Base-by-base conservation (phyloP, 257 asterid species). In the Primulina eburnea region DNA sequence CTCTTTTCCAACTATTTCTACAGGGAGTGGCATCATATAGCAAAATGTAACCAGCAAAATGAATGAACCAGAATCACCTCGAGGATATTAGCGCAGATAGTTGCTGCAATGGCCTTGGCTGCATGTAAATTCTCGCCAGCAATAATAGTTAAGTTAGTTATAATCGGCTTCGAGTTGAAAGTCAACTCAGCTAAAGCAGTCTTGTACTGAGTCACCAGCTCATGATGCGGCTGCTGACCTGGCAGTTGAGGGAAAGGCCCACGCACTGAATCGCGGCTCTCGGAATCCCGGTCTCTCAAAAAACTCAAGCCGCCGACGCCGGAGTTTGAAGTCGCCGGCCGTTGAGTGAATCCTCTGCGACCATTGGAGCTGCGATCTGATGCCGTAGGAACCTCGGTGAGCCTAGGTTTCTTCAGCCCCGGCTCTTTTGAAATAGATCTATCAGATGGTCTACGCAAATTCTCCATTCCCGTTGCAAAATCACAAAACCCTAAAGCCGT, bases 71-170 rank as follows among this genome's bases (percentile, higher is more conserved):
- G 70, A 82, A 74, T 94, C 98, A 94, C 99, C 99, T 94, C 99
- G 56, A 94, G 70, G 53, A 91, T 91, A 81, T 94, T 83, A 74
- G 80, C 60, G 73, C 96, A 94, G 78, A 94, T 76, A 57, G 89
- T 74, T 37, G 84, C 86, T 24, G 96, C 95, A 58, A 94, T 83
- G 37, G 94, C 92, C 85, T 94, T 94, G 21, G 99, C 93, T 11
- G 97, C 97, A 29, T 81, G 85, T 70, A 84, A 69, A 88, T 88
- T 91, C 91, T 94, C 99, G 24, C 99, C 99, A 1, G 99, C 99
- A 37, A 94, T 94, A 63, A 94, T 94, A 18, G 99, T 91, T 85
- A 94, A 79, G 77, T 94, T 94, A 3, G 99, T 94, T 64, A 94
- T 94, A 16, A 94, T 94, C 6, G 99, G 99, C 84, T 94, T 94